phyloP scores from a whole-genome alignment of 2,329 filamentous ascomycete genomes.

The Tolypocladium inflatum region DNA sequence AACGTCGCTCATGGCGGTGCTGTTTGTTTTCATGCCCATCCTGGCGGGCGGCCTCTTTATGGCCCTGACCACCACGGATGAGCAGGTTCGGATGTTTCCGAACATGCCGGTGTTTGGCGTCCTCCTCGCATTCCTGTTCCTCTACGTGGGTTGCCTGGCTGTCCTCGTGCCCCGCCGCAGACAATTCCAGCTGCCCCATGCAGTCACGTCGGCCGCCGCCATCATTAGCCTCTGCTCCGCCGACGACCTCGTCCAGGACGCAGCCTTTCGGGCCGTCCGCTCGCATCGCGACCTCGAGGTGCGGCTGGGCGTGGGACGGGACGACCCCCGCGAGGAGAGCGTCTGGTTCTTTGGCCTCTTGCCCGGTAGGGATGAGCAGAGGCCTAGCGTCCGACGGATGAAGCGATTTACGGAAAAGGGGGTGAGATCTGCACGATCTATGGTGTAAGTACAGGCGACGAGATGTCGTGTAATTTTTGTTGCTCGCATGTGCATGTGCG shows the following conservation, averaged over 20 bases:
- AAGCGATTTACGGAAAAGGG: slow-evolving; percentile 35
- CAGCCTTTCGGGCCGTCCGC: slow-evolving; percentile 59
- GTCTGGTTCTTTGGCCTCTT: slow-evolving; percentile 40
- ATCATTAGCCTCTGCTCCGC: slow-evolving; percentile 69
- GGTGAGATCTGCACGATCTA: slow-evolving; percentile 14
- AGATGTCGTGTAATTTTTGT: background rate
- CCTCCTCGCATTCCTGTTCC: slow-evolving; percentile 58
- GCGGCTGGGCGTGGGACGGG: slow-evolving; percentile 48
- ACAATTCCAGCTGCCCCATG: slow-evolving; percentile 61
- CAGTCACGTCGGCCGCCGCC: slow-evolving; percentile 63
- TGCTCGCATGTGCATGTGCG: background rate
- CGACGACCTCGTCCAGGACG: slow-evolving; percentile 61
- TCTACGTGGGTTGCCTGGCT: slow-evolving; percentile 59
- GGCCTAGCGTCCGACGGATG: slow-evolving; percentile 34
- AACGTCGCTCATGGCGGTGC: slow-evolving; percentile 47
- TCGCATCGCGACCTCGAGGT: slow-evolving; percentile 61
- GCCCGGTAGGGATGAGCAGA: slow-evolving; percentile 28
- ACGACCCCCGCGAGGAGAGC: slow-evolving; percentile 35
- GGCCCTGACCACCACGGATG: slow-evolving; percentile 49
- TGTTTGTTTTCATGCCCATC: slow-evolving; percentile 55
- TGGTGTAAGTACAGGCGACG: slow-evolving; percentile 9
- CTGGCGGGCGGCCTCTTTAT: slow-evolving; percentile 65
- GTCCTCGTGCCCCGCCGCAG: slow-evolving; percentile 51
- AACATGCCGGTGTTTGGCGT: slow-evolving; percentile 65
- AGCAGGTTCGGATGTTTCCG: slow-evolving; percentile 56